A percentile compares a stretch with the other conserved stretches of the same genome.
Evolutionary conservation across 371 early-diverging fungal species (phyloP).

Genomic region (Chytridiales sp.): DNA sequence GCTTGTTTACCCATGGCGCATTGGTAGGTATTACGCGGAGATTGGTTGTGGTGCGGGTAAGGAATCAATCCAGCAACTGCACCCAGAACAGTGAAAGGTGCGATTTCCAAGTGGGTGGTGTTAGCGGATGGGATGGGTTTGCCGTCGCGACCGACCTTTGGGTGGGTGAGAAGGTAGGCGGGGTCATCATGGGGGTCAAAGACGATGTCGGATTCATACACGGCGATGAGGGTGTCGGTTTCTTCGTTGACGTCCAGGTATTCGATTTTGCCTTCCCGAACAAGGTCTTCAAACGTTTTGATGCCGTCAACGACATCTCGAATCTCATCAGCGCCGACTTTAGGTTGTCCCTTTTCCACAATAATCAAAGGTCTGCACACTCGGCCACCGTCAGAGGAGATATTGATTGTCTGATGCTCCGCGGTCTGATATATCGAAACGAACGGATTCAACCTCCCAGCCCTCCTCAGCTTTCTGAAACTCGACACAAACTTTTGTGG

Average conservation of each 20-base stretch:
- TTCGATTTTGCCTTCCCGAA: slow-evolving; percentile 93
- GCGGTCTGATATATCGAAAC: slow-evolving; percentile 91
- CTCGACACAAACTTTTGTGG: slow-evolving; percentile 75
- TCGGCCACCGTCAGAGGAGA: slow-evolving; percentile 98
- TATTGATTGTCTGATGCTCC: slow-evolving; percentile 82
- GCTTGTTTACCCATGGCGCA: slow-evolving; percentile 99
- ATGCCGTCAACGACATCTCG: slow-evolving; percentile 62
- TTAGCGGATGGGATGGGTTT: slow-evolving; percentile 41
- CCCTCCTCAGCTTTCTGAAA: slow-evolving; percentile 85
- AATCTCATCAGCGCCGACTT: slow-evolving; percentile 74
- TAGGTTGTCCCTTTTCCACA: slow-evolving; percentile 79
- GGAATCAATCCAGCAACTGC: slow-evolving; percentile 99
- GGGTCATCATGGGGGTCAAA: slow-evolving; percentile 32
- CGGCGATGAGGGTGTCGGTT: slow-evolving; percentile 92
- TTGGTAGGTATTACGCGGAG: slow-evolving; percentile 97
- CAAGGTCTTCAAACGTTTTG: slow-evolving; percentile 85
- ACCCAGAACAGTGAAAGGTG: slow-evolving; percentile 95
- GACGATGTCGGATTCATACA: slow-evolving; percentile 80
- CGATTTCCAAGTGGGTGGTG: slow-evolving; percentile 98
- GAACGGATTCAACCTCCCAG: slow-evolving; percentile 85
- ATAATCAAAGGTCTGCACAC: slow-evolving; percentile 98
- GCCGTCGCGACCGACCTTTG: not conserved
- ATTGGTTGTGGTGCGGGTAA: slow-evolving; percentile 99
- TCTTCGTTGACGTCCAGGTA: slow-evolving; percentile 99
- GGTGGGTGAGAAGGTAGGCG: slow-evolving; percentile 5